A percentile compares a stretch with the other conserved stretches of the same genome.
These are phyloP conservation scores for Aspergillus brasiliensis DNA, from an alignment of 2,329 filamentous ascomycete genomes.

Conservation along the genomic window DNA sequence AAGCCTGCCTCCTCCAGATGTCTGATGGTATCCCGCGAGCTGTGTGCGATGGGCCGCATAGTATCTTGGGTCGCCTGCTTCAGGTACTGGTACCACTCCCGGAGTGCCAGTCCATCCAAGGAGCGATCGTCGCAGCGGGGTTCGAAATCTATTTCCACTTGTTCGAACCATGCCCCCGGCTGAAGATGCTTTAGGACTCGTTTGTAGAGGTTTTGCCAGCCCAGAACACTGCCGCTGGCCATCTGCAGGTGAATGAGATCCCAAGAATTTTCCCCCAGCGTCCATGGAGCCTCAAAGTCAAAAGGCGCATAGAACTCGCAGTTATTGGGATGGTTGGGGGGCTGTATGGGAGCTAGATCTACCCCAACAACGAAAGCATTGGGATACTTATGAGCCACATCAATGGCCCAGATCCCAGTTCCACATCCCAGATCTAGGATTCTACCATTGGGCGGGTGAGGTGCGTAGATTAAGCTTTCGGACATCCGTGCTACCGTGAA, in stretches of 20 bases:
- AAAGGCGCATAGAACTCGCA: conserved; percentile 67
- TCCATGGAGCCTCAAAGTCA: conserved; percentile 80
- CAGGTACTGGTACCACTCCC: conserved; percentile 70
- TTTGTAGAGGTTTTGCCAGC: conserved; percentile 74
- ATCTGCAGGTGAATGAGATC: conserved; percentile 83
- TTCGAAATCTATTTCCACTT: conserved; percentile 83
- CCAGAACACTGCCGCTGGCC: conserved; percentile 74
- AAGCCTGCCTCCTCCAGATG: conserved; percentile 73
- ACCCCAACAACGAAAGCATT: conserved; percentile 62
- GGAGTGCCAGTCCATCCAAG: conserved; percentile 57
- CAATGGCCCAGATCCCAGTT: conserved; percentile 88
- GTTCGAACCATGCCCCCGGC: conserved; percentile 78
- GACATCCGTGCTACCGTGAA: conserved; percentile 64
- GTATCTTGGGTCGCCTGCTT: conserved; percentile 67
- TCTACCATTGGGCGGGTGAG: conserved; percentile 46
- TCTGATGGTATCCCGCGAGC: conserved; percentile 57
- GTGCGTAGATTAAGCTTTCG: conserved; percentile 47
- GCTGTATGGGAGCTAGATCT: conserved; percentile 65
- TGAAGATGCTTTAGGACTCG: conserved; percentile 73
- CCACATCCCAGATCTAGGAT: conserved; percentile 75
- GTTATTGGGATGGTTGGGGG: conserved; percentile 69
- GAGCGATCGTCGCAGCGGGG: conserved; percentile 71
- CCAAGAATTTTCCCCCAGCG: conserved; percentile 66
- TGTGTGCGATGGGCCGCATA: conserved; percentile 67
- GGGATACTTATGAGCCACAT: conserved; percentile 71